Conservation (phyloP, 129 eudicot species). For the Smallanthus sonchifolius region DNA sequence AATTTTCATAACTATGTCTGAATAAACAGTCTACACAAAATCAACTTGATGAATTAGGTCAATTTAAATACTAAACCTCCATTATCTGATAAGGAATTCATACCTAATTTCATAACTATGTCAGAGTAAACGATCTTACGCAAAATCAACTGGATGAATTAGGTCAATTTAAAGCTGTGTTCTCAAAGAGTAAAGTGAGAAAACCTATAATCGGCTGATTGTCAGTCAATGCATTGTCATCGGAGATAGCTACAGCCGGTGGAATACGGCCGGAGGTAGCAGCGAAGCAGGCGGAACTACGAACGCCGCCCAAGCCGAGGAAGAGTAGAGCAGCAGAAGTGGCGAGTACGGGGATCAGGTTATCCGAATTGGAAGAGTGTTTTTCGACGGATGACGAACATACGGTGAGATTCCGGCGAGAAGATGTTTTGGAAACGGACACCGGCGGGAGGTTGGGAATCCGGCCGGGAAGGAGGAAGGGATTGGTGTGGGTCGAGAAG, state of each 20-base stretch:
- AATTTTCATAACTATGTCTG: neutral
- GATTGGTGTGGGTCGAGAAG: slow-evolving; percentile 25
- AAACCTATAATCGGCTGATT: slow-evolving; percentile 40
- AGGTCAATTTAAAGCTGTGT: slow-evolving; percentile 2
- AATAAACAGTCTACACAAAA: neutral
- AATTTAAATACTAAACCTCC: neutral
- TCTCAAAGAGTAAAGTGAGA: neutral
- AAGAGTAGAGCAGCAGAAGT: slow-evolving; percentile 47
- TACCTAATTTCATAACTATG: neutral
- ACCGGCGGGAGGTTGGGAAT: slow-evolving; percentile 1
- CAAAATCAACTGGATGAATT: neutral
- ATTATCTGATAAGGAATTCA: neutral
- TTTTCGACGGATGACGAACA: slow-evolving; percentile 13
- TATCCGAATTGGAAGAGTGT: slow-evolving; percentile 15
- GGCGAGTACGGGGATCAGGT: slow-evolving; percentile 36
- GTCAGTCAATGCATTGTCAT: slow-evolving; percentile 16
- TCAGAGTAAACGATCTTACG: neutral
- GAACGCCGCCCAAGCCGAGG: slow-evolving; percentile 37
- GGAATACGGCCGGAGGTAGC: slow-evolving; percentile 41
- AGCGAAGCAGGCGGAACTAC: slow-evolving; percentile 38
- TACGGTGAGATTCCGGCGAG: slow-evolving; percentile 20
- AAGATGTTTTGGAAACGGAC: slow-evolving; percentile 4
- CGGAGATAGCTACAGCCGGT: slow-evolving; percentile 21
- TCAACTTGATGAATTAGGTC: neutral
- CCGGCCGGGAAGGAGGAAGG: slow-evolving; percentile 14